A percentile compares a stretch with the other conserved stretches of the same genome.
These are phyloP conservation scores for Kernera saxatilis DNA, from an alignment of 345 rosid species.

Conservation along the genomic window DNA sequence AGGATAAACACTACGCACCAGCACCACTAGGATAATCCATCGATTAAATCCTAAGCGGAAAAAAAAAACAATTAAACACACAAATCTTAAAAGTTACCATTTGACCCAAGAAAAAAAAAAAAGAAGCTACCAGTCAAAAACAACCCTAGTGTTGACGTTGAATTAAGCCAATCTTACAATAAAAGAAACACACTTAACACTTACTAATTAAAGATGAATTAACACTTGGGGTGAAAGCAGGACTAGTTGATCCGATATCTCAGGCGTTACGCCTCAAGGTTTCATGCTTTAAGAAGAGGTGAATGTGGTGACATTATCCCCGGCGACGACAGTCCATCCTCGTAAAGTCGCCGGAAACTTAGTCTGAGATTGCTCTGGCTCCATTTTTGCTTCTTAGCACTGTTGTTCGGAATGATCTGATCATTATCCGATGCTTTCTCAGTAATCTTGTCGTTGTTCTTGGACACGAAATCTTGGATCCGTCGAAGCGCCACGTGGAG, in stretches of 20 bases:
- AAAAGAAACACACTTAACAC: not conserved
- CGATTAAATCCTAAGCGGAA: slow-evolving; percentile 15
- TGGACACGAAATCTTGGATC: slow-evolving; percentile 42
- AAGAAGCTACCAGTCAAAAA: slow-evolving; percentile 20
- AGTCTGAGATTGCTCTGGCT: slow-evolving; percentile 46
- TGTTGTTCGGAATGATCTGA: slow-evolving; percentile 2
- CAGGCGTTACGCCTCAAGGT: not conserved
- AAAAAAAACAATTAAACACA: not conserved
- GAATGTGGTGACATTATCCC: slow-evolving; percentile 59
- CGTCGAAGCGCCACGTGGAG: slow-evolving; percentile 52
- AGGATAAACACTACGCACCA: not conserved
- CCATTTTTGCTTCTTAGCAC: slow-evolving; percentile 29
- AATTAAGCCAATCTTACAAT: slow-evolving; percentile 4
- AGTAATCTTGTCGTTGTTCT: slow-evolving; percentile 7
- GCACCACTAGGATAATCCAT: slow-evolving; percentile 18
- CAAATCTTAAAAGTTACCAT: slow-evolving; percentile 10
- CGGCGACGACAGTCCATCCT: slow-evolving; percentile 48
- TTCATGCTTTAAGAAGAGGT: slow-evolving; percentile 59
- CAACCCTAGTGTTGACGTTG: slow-evolving; percentile 1
- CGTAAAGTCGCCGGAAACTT: slow-evolving; percentile 45
- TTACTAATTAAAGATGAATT: not conserved
- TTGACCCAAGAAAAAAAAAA: slow-evolving; percentile 19
- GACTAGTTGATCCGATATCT: not conserved
- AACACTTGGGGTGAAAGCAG: not conserved
- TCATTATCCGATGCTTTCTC: slow-evolving; percentile 14